Base-by-base conservation (phyloP, 805 yeast species). In the Kodamaea fukazawae region DNA sequence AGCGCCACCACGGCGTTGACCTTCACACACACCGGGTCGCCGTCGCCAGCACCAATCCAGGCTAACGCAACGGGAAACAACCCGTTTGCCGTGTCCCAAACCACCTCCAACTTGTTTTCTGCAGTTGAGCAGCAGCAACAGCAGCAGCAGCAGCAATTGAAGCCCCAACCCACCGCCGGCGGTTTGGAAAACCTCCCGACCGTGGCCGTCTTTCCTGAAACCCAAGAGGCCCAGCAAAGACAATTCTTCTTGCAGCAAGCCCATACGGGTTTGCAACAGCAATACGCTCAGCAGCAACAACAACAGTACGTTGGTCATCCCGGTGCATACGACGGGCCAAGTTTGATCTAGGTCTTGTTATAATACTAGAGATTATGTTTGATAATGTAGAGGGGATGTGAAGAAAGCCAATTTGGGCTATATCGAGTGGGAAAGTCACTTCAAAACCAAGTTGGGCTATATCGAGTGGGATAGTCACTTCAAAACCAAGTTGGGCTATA, bases 181-280 rank as follows among this genome's bases (percentile, higher is more conserved):
- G 91, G 90, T 0, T 69, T 81, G 44, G 90, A 84, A 53, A 65
- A 66, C 36, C 57, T 83, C 32, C 82, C 82, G 7, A 83, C 89
- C 1, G 63, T 75, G 3, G 76, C 88, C 2, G 85, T 81, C 7
- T 84, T 82, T 50, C 87, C 86, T 0, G 79, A 80, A 49, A 79
- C 86, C 7, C 77, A 75, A 49, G 64, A 62, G 38, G 70, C 64
- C 23, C 65, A 64, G 13, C 70, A 64, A 38, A 60, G 58, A 29
- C 67, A 65, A 40, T 61, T 52, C 29, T 60, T 50, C 40, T 51
- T 68, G 44, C 52, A 58, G 31, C 62, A 63, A 41, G 77, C 78
- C 4, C 49, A 54, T 20, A 45, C 55, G 16, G 66, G 61, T 13
- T 44, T 68, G 12, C 66, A 63, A 36, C 60, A 53, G 31, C 63